Percentiles rank a stretch among this genome's conserved stretches.
Conservation (phyloP, 495 filamentous ascomycete genomes). For the Evansstolkia leycettana region DNA sequence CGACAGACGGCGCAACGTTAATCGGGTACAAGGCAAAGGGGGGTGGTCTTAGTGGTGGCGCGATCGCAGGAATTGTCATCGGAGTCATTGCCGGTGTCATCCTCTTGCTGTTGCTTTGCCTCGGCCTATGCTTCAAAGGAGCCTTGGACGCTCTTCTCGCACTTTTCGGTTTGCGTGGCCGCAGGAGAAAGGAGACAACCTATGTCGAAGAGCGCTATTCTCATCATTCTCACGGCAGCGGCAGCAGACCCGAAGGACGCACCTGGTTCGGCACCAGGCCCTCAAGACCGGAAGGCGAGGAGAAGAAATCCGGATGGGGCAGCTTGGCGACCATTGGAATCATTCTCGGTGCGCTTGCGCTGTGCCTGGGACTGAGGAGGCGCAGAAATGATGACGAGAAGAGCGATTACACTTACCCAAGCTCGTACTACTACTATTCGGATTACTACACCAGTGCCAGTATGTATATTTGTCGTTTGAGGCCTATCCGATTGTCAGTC, state of each 20-base stretch:
- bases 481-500: not conserved
- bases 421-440: conserved; percentile 30
- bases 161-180: conserved; percentile 48
- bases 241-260: conserved; percentile 36
- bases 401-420: conserved; percentile 32
- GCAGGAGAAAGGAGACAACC: conserved; percentile 39
- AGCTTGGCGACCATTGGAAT: conserved; percentile 45
- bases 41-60: conserved; percentile 60
- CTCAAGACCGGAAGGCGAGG: conserved; percentile 30
- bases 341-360: conserved; percentile 50
- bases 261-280: conserved; percentile 60
- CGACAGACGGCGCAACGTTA: conserved; percentile 36
- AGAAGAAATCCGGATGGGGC: conserved; percentile 47
- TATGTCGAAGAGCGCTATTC: conserved; percentile 63
- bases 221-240: conserved; percentile 27
- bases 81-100: conserved; percentile 67
- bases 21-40: conserved; percentile 29
- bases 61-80: conserved; percentile 92
- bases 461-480: conserved; percentile 15
- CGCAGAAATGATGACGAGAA: conserved; percentile 40
- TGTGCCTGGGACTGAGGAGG: conserved; percentile 67
- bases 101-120: conserved; percentile 60
- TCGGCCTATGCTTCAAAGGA: conserved; percentile 59
- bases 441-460: conserved; percentile 27
- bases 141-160: conserved; percentile 51